phyloP scores from a whole-genome alignment of 163 green algal genomes.

The Volvox carteri region DNA sequence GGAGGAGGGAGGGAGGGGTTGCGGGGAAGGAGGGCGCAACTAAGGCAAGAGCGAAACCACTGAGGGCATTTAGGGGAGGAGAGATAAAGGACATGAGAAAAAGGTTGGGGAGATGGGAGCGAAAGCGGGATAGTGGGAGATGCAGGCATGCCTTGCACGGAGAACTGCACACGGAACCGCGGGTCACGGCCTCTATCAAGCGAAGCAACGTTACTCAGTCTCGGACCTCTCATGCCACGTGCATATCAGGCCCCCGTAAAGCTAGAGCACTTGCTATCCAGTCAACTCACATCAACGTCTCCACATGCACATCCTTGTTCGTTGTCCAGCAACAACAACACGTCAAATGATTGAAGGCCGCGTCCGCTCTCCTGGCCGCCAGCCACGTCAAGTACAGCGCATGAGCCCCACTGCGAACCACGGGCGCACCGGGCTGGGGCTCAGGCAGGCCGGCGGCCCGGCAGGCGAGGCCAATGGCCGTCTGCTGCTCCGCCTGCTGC shows the following conservation, averaged over 20 bases:
- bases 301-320: background rate
- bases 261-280: background rate
- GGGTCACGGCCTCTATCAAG: too few relatives aligned
- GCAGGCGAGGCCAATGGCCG: background rate
- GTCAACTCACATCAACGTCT: background rate
- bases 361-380: background rate
- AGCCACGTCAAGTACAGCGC: slow-evolving; percentile 31
- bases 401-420: slow-evolving; percentile 13
- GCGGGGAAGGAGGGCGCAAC: too few relatives aligned
- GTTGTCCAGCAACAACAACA: background rate
- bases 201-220: too few relatives aligned
- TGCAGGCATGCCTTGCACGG: too few relatives aligned
- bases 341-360: background rate
- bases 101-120: too few relatives aligned
- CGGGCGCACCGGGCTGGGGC: background rate
- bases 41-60: too few relatives aligned
- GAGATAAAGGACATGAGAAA: too few relatives aligned
- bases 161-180: too few relatives aligned
- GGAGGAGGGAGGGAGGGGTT: too few relatives aligned
- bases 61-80: background rate
- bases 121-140: too few relatives aligned
- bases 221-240: too few relatives aligned
- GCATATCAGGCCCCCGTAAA: background rate
- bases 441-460: background rate
- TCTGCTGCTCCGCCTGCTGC: background rate